Conservation (phyloP, 202 grass and related monocot genomes). For the Setaria italica region DNA sequence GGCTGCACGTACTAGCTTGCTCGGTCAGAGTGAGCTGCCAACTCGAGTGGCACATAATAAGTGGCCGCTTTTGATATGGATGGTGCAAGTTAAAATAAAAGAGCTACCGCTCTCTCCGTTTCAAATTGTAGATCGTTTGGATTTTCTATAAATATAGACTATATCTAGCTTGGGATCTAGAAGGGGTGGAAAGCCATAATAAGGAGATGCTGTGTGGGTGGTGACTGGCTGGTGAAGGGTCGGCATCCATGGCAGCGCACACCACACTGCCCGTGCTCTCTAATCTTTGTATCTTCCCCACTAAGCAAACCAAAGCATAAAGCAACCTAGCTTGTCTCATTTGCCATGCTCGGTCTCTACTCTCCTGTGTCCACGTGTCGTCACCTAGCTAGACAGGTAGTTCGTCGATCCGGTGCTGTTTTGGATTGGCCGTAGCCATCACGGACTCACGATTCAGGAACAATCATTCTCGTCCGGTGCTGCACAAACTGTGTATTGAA, state of each 20-base stretch:
- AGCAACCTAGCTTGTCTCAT: neutral
- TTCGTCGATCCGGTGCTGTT: too few relatives aligned
- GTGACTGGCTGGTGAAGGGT: neutral
- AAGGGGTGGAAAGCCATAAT: too few relatives aligned
- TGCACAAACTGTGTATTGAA: neutral
- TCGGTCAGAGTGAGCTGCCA: too few relatives aligned
- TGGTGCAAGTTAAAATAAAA: too few relatives aligned
- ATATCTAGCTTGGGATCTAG: too few relatives aligned
- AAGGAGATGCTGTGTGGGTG: neutral
- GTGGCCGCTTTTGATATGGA: too few relatives aligned
- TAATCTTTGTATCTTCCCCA: neutral
- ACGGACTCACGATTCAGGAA: neutral
- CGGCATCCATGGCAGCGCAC: neutral
- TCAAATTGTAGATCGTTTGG: too few relatives aligned
- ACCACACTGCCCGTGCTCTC: neutral
- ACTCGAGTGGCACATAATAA: too few relatives aligned
- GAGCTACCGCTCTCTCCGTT: too few relatives aligned
- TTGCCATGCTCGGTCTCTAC: neutral
- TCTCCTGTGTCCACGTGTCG: neutral
- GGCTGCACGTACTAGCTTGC: too few relatives aligned
- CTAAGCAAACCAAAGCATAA: neutral
- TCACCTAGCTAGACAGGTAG: too few relatives aligned
- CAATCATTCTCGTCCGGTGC: neutral
- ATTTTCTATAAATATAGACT: too few relatives aligned
- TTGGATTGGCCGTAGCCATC: neutral